Evolutionary conservation across 176 grass and related monocot species (phyloP).

Genomic region (Phoenix roebelenii): DNA sequence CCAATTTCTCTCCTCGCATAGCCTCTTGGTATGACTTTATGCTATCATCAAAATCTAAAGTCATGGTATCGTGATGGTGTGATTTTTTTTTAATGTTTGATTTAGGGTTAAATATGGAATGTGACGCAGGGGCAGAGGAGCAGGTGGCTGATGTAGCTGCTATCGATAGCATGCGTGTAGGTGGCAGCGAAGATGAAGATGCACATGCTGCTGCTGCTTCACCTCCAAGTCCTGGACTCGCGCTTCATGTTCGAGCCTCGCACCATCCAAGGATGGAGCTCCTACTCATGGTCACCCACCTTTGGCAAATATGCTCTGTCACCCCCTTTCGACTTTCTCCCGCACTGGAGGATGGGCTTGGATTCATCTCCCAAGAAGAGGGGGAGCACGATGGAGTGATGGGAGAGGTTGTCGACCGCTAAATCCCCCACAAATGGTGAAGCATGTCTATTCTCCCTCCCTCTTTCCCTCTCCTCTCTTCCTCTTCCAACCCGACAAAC

Average conservation of each 20-base stretch:
- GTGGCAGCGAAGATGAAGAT: slow-evolving; percentile 44
- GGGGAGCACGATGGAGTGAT: too few species aligned
- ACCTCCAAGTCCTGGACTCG: slow-evolving; percentile 26
- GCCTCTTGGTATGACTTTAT: slow-evolving; percentile 18
- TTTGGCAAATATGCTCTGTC: slow-evolving; percentile 26
- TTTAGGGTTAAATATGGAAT: background rate
- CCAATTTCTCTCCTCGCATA: slow-evolving; percentile 29
- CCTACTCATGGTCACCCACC: slow-evolving; percentile 24
- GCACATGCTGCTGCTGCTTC: slow-evolving; percentile 17
- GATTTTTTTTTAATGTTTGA: background rate
- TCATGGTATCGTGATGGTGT: background rate
- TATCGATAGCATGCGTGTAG: slow-evolving; percentile 32
- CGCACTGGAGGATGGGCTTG: background rate
- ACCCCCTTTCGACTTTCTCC: slow-evolving; percentile 33
- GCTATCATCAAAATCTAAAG: too few species aligned
- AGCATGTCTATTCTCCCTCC: too few species aligned
- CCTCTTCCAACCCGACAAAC: too few species aligned
- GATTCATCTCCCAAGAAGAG: too few species aligned
- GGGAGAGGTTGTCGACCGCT: too few species aligned
- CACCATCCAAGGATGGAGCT: slow-evolving; percentile 36
- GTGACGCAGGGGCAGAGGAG: background rate
- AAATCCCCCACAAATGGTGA: too few species aligned
- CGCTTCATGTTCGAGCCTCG: slow-evolving; percentile 28
- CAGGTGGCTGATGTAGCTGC: slow-evolving; percentile 35
- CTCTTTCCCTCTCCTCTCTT: too few species aligned